These are phyloP conservation scores for Diversispora epigaea DNA, from an alignment of 192 early-diverging fungal genomes.

Conservation along the genomic window DNA sequence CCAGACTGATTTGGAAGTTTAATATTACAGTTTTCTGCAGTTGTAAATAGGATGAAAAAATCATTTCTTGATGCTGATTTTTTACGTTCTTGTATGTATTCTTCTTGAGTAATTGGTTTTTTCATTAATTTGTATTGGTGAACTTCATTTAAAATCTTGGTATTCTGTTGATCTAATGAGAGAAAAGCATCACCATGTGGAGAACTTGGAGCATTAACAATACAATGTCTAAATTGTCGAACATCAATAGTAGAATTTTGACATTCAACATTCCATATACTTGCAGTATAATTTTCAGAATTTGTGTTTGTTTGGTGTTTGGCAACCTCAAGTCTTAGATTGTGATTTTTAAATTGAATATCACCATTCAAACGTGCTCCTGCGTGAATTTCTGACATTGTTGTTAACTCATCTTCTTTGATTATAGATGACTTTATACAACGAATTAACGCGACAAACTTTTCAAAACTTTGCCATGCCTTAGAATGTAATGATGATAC, in stretches of 20 bases:
- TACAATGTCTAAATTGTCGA: slow-evolving; percentile 11
- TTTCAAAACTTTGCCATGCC: slow-evolving; percentile 4
- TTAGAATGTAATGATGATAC: background rate
- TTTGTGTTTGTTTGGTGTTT: slow-evolving; percentile 32
- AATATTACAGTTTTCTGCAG: slow-evolving; percentile 18
- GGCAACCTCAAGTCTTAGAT: slow-evolving; percentile 7
- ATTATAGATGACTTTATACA: slow-evolving; percentile 7
- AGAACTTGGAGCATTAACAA: slow-evolving; percentile 5
- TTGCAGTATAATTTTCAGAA: background rate
- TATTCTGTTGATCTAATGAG: background rate
- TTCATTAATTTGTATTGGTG: slow-evolving; percentile 37
- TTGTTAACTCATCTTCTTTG: slow-evolving; percentile 21
- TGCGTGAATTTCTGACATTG: slow-evolving; percentile 24
- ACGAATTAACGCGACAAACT: slow-evolving; percentile 3
- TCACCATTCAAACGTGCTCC: slow-evolving; percentile 18
- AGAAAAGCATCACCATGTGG: slow-evolving; percentile 33
- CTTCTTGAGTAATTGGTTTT: background rate
- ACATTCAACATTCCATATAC: slow-evolving; percentile 6
- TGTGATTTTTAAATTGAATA: slow-evolving; percentile 12
- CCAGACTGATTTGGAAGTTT: slow-evolving; percentile 36
- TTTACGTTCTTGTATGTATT: slow-evolving; percentile 29
- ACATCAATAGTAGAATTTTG: background rate
- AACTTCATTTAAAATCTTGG: slow-evolving; percentile 28
- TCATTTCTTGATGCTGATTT: slow-evolving; percentile 36
- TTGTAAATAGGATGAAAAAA: slow-evolving; percentile 40